A percentile compares a stretch with the other conserved stretches of the same genome.
Conservation (phyloP, 352 stramenopile species). For the Phytophthora hibernalis region DNA sequence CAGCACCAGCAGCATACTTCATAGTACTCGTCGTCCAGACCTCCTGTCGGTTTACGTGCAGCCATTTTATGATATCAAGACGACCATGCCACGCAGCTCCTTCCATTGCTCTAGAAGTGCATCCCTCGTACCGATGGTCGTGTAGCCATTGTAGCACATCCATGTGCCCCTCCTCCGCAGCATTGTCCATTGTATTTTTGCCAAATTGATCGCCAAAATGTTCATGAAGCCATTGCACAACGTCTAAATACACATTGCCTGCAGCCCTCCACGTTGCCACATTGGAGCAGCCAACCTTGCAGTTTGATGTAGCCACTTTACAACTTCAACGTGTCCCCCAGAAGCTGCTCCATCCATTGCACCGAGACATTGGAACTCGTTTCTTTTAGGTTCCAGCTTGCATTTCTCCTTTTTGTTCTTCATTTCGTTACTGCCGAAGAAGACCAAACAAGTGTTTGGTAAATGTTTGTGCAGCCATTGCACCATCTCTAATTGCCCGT, state of each 20-base stretch:
- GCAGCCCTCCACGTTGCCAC: neutral
- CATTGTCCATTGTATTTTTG: neutral
- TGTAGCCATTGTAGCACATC: neutral
- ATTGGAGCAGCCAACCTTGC: neutral
- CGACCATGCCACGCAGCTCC: neutral
- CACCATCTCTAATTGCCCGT: neutral
- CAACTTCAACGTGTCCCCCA: neutral
- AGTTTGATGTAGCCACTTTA: neutral
- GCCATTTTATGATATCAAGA: neutral
- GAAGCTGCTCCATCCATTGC: neutral
- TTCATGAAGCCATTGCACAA: neutral
- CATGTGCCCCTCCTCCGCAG: neutral
- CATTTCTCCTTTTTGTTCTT: neutral
- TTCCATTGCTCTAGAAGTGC: neutral
- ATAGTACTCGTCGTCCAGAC: neutral
- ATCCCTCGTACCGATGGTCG: neutral
- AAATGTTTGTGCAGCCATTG: neutral
- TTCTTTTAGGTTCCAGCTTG: neutral
- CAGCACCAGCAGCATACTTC: no score
- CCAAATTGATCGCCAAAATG: neutral
- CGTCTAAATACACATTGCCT: neutral
- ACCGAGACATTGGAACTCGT: neutral
- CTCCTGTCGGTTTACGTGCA: neutral
- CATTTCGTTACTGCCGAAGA: neutral
- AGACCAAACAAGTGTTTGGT: neutral